Evolutionary conservation across 2,329 filamentous ascomycete species (phyloP), one percentile per base, ranked within the genome.

Genomic region (Xylaria sp.): DNA sequence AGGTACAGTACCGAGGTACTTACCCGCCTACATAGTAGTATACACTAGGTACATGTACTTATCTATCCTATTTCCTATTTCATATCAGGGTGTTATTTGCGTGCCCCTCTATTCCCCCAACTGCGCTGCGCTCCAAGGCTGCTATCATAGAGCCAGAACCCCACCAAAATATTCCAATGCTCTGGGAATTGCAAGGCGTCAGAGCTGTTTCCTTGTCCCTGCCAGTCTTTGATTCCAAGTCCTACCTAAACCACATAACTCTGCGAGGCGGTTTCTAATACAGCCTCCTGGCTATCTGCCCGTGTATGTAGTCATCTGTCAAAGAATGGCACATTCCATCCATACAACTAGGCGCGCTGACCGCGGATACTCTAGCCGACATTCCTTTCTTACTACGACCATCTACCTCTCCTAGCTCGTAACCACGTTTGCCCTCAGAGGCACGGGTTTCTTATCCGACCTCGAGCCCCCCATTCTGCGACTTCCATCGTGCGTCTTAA

Each of bases 91-190:
- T 45, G 42, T 15, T 47, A 27, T n/a, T 36, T 17, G 5, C 36
- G 50, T 61, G 53, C 62, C 56, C 62, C 62, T 65, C 62, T 39
- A 56, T 51, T n/a, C 36, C 55, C 20, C 61, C 29, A 56, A 38
- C 25, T 54, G 27, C 47, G 20, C 36, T 10, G 9, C 50, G 5
- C 10, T 20, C 51, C 22, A 25, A 49, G 55, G 39, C 59, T 56
- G 25, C 51, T 56, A 31, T 56, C 51, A 56, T 29, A 42, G 47
- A 54, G 47, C n/a, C 45, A 45, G 55, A 53, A 65, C 61, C 65
- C 65, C 65, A 65, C 65, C 61, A 67, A 67, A 67, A 64, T 61
- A 65, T 67, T 59, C 59, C 39, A 45, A 27, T 63, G 56, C 65
- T 67, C 39, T 15, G 20, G 47, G 29, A 49, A 60, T 47, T 42